Evolutionary conservation across 2,329 filamentous ascomycete genomes (phyloP).

Genomic region (Pseudopyricularia cyperi): DNA sequence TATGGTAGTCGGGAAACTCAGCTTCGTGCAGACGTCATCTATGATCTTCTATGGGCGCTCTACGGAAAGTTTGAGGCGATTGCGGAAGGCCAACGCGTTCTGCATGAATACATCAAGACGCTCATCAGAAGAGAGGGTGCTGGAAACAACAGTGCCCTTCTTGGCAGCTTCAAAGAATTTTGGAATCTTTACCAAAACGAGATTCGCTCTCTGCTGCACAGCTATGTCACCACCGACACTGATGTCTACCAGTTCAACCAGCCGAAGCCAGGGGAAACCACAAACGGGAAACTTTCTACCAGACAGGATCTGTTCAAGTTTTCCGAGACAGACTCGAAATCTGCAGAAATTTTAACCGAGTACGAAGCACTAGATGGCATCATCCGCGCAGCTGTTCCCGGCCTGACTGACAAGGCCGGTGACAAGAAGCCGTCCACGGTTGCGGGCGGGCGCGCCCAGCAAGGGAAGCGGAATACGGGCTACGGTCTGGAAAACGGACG

Average conservation of each 20-base stretch:
- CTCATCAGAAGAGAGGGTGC: constrained; percentile 72
- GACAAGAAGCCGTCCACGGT: constrained; percentile 22
- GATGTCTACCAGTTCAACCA: constrained; percentile 54
- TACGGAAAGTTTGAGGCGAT: constrained; percentile 98
- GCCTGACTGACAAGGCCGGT: constrained; percentile 54
- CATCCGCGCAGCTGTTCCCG: constrained; percentile 81
- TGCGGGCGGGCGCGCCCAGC: neutral
- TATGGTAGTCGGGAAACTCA: constrained; percentile 60
- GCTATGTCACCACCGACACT: constrained; percentile 88
- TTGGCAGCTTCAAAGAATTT: constrained; percentile 85
- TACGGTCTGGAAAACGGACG: constrained; percentile 17
- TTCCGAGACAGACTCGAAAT: constrained; percentile 70
- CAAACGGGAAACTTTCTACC: constrained; percentile 31
- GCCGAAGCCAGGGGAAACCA: constrained; percentile 29
- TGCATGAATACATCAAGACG: constrained; percentile 82
- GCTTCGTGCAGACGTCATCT: constrained; percentile 71
- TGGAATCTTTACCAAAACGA: constrained; percentile 99
- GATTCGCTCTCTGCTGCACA: constrained; percentile 85
- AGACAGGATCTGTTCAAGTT: constrained; percentile 70
- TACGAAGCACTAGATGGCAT: constrained; percentile 85
- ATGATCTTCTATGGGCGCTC: constrained; percentile 81
- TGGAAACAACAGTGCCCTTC: constrained; percentile 50
- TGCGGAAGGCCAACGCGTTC: constrained; percentile 83
- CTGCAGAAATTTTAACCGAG: constrained; percentile 66
- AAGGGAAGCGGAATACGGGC: constrained; percentile 7